These are phyloP conservation scores for Epichloe glyceriae DNA, from an alignment of 2,329 filamentous ascomycete species.

Conservation along the genomic window DNA sequence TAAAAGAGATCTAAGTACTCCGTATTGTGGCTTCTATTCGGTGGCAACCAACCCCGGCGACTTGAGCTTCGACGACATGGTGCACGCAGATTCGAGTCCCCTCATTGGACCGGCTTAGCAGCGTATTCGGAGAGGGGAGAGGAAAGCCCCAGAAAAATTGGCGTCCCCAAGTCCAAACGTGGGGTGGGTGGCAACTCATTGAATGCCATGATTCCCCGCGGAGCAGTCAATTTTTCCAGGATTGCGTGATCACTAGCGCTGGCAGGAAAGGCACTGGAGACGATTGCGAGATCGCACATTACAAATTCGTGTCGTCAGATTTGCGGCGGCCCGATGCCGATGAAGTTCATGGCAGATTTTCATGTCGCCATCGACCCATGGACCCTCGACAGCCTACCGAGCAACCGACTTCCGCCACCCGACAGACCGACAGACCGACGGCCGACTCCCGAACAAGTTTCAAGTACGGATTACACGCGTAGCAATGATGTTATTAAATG, in stretches of 20 bases:
- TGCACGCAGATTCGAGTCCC: too few relatives aligned
- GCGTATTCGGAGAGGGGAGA: neutral
- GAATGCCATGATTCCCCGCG: constrained; percentile 11
- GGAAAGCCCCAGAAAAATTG: neutral
- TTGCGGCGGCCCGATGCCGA: constrained; percentile 4
- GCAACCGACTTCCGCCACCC: constrained; percentile 8
- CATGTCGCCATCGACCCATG: constrained; percentile 8
- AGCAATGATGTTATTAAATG: too few relatives aligned
- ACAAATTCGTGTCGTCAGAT: constrained; percentile 12
- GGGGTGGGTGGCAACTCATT: neutral
- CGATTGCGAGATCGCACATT: constrained; percentile 14
- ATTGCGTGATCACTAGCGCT: constrained; percentile 25
- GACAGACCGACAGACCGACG: constrained; percentile 7
- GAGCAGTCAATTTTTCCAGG: constrained; percentile 13
- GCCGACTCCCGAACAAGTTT: constrained; percentile 2
- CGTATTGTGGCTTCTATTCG: neutral
- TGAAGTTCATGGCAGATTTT: neutral
- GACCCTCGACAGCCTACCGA: neutral
- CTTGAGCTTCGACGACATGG: neutral
- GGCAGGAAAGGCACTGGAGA: neutral
- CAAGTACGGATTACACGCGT: too few relatives aligned
- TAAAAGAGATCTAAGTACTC: neutral
- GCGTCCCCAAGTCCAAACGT: neutral
- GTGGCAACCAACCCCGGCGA: neutral
- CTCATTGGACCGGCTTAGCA: neutral